Evolutionary conservation across 305 asterid genomes (phyloP).

Genomic region (Solanum hybrid): DNA sequence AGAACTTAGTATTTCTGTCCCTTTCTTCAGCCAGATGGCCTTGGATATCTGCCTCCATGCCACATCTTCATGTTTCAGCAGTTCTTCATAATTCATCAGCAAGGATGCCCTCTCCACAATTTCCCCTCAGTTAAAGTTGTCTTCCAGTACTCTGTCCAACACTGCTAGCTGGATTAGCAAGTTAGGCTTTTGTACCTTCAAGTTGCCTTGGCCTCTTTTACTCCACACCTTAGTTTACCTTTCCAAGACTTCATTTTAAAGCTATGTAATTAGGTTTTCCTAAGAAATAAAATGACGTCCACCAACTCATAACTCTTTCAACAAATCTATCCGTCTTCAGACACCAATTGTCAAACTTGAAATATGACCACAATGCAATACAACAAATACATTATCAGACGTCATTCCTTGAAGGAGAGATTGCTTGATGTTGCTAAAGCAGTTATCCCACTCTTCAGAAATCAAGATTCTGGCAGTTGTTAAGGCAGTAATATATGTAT

Average conservation of each 20-base stretch:
- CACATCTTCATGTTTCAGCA: background rate
- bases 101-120: background rate
- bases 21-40: background rate
- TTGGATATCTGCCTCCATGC: background rate
- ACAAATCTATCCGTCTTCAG: background rate
- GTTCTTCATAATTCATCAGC: background rate
- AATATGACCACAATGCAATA: background rate
- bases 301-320: background rate
- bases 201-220: background rate
- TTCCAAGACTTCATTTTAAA: background rate
- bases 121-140: background rate
- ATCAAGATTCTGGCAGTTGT: background rate
- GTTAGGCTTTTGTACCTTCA: background rate
- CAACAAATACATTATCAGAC: background rate
- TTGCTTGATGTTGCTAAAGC: background rate
- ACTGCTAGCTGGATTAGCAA: background rate
- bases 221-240: background rate
- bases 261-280: background rate
- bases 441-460: background rate
- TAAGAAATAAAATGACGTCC: background rate
- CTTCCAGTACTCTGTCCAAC: background rate
- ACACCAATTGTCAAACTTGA: background rate
- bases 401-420: background rate
- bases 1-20: background rate
- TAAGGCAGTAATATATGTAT: background rate